These are phyloP conservation scores for Beverwykella pulmonaria DNA, from an alignment of 495 filamentous ascomycete genomes.

Conservation along the genomic window DNA sequence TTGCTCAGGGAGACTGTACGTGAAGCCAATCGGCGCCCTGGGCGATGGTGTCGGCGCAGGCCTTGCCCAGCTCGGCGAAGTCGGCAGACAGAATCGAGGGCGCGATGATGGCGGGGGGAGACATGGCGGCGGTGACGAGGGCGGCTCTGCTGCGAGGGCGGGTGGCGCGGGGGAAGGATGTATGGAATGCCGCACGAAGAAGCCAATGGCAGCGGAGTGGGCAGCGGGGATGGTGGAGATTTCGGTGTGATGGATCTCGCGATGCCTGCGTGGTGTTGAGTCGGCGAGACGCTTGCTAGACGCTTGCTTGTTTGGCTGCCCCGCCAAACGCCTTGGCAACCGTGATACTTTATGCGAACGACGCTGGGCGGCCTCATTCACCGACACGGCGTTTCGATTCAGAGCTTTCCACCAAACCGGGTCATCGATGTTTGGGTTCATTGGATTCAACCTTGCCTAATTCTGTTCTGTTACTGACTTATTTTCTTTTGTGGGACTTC, in stretches of 20 bases:
- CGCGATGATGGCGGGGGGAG: constrained; percentile 88
- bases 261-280: constrained; percentile 35
- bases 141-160: constrained; percentile 27
- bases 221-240: constrained; percentile 10
- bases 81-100: constrained; percentile 97
- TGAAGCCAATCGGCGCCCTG: constrained; percentile 88
- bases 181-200: constrained; percentile 4
- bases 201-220: constrained; percentile 21
- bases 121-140: constrained; percentile 56
- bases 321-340: constrained; percentile 17
- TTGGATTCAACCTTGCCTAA: no score
- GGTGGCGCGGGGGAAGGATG: background rate
- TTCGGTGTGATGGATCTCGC: constrained; percentile 18
- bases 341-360: constrained; percentile 17
- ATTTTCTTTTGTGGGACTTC: no score
- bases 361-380: constrained; percentile 18
- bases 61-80: constrained; percentile 82
- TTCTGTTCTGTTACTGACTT: no score
- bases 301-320: constrained; percentile 1
- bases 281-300: constrained; percentile 16
- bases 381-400: background rate
- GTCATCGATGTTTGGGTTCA: background rate
- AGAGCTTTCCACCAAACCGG: background rate
- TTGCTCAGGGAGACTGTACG: constrained; percentile 49
- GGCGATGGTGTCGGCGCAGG: constrained; percentile 78